Base-by-base conservation (phyloP, 1,139 yeast genomes). In the Nakaseomyces bracarensis region DNA sequence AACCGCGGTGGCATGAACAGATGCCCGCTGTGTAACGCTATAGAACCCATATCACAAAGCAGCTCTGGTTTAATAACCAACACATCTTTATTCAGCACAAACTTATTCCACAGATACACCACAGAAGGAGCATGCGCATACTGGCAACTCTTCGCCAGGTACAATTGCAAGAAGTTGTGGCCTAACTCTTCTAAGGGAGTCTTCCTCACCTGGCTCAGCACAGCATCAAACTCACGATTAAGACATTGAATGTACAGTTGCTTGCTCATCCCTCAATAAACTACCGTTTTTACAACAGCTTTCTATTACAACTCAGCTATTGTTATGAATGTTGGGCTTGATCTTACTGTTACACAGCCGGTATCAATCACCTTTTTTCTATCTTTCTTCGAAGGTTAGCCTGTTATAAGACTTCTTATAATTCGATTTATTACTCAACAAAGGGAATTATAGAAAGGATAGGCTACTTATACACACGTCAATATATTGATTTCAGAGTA, bases 61-160 rank as follows among this genome's bases (percentile, higher is more conserved):
- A 54, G 15, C 9, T 43, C 31, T 1, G 62, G 61, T 14, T 46
- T 42, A 3, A 59, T 49, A 6, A 50, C 35, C 33, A 59, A 27
- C 5, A 50, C 33, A 3, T 50, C 36, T 7, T 45, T 40, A n/a
- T 52, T 43, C 45, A 48, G 41, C 33, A 56, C 62, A 38, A 48
- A 58, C 34, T 49, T 49, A 42, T 58, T 49, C 62, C 62, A 60
- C n/a, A 60, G 46, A 38, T 46, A 52, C 11, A 50, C 47, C 4
- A 54, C 50, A 8, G 60, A 51, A 9, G 46, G 50, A 20, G 49
- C 46, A 43, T 59, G 61, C 2, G 56, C 61, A 48, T 52, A 51
- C 25, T 51, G 51, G 16, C 57, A 55, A 38, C 60, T 51, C 38
- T 45, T 49, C 1, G 49, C 43, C 23, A 59, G 40, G 23, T 45